A percentile compares a stretch with the other conserved stretches of the same genome.
These are phyloP conservation scores for Eutrema heterophyllum DNA, from an alignment of 345 rosid genomes.

Conservation along the genomic window DNA sequence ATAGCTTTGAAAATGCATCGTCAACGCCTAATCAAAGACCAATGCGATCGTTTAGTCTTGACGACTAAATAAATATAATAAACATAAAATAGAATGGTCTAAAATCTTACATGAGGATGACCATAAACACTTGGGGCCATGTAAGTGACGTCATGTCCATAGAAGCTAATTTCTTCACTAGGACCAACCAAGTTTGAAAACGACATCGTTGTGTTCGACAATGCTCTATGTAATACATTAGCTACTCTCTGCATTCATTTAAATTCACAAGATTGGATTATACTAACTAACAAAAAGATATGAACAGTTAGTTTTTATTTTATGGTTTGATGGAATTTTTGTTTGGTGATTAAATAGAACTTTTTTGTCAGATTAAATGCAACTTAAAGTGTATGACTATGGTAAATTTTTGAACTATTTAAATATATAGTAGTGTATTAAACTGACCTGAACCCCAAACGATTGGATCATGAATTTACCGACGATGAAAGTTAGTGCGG, in stretches of 20 bases:
- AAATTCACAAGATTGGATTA: not conserved
- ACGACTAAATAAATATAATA: not conserved
- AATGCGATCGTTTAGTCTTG: not conserved
- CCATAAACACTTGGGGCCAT: conserved; percentile 62
- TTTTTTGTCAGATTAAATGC: not conserved
- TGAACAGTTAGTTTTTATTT: not conserved
- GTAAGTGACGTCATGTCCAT: conserved; percentile 55
- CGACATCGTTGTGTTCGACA: conserved; percentile 46
- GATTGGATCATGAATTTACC: conserved; percentile 19
- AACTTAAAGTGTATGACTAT: not conserved
- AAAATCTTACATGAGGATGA: conserved; percentile 44
- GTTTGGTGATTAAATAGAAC: not conserved
- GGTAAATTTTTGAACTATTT: not conserved
- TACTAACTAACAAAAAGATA: not conserved
- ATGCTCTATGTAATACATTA: conserved; percentile 27
- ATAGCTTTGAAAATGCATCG: conserved; percentile 78
- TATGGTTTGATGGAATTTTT: not conserved
- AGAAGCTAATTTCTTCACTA: conserved; percentile 53
- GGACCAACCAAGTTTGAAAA: conserved; percentile 66
- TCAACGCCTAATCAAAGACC: conserved; percentile 55
- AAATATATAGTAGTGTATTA: not conserved
- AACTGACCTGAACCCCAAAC: conserved; percentile 39
- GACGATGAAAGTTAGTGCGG: conserved; percentile 14
- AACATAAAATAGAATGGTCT: not conserved
- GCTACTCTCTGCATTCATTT: conserved; percentile 15